Evolutionary conservation across 139 green algal genomes (phyloP).

Genomic region (Asterochloris erici): DNA sequence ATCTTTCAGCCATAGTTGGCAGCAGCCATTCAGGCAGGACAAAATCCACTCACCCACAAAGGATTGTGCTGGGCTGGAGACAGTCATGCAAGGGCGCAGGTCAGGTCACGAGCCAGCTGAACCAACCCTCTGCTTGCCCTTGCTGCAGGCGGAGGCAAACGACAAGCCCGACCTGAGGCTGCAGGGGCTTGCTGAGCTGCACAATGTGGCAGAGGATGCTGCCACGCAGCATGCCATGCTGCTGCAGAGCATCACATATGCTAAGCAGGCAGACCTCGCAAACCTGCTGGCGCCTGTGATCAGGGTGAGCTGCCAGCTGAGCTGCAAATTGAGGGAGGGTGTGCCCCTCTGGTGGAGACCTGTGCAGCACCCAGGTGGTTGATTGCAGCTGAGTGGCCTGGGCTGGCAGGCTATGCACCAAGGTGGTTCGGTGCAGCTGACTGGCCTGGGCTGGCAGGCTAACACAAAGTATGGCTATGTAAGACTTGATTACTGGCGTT

Average conservation of each 20-base stretch:
- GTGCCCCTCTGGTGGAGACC: too few species aligned
- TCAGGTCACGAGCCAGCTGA: neutral
- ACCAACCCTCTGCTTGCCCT: neutral
- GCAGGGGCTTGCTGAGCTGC: constrained; percentile 41
- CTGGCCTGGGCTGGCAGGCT: too few species aligned
- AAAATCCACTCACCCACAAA: neutral
- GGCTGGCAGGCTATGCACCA: too few species aligned
- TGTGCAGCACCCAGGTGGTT: too few species aligned
- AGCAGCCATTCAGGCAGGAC: neutral
- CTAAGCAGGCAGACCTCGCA: constrained; percentile 2
- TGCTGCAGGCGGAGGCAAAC: constrained; percentile 5
- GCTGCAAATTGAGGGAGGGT: too few species aligned
- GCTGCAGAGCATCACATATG: constrained; percentile 13
- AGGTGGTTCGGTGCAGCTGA: too few species aligned
- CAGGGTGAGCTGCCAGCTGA: constrained; percentile 16
- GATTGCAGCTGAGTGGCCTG: too few species aligned
- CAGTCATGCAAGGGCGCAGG: neutral
- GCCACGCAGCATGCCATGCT: constrained; percentile 30
- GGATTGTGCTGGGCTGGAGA: neutral
- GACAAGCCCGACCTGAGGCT: constrained; percentile 22
- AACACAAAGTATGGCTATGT: too few species aligned
- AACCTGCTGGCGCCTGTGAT: constrained; percentile 11
- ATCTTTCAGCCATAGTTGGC: neutral
- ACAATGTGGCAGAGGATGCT: constrained; percentile 34
- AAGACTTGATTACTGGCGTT: too few species aligned